phyloP scores from a whole-genome alignment of 2,329 filamentous ascomycete species.

The Cladosporium halotolerans region DNA sequence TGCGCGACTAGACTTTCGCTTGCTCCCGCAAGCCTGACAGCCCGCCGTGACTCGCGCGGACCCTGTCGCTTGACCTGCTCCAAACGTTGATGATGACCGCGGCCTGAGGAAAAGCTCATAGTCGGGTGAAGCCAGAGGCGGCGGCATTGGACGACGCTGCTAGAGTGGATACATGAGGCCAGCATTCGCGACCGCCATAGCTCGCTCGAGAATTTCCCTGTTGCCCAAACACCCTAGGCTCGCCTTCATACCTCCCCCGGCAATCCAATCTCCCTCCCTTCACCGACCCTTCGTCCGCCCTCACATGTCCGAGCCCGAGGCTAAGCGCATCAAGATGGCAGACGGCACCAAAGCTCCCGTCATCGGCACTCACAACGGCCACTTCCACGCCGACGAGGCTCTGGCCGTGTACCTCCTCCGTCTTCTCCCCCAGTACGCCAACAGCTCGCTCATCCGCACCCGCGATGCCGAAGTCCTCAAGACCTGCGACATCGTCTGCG shows the following conservation, averaged over 20 bases:
- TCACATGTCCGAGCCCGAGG: slow-evolving; percentile 28
- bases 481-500: slow-evolving; percentile 88
- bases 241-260: background rate
- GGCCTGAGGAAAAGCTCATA: background rate
- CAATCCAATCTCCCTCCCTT: background rate
- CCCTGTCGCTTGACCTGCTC: background rate
- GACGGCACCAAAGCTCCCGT: slow-evolving; percentile 34
- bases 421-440: slow-evolving; percentile 71
- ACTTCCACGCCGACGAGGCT: slow-evolving; percentile 98
- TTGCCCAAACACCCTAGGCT: slow-evolving; percentile 1
- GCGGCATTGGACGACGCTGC: background rate
- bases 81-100: background rate
- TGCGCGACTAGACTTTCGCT: background rate
- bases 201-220: slow-evolving; percentile 8
- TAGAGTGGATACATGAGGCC: slow-evolving; percentile 9
- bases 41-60: too few species aligned
- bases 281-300: background rate
- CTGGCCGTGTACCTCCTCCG: slow-evolving; percentile 95
- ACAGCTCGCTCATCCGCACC: slow-evolving; percentile 72
- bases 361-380: slow-evolving; percentile 94
- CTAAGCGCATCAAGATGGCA: slow-evolving; percentile 79
- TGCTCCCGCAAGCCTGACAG: background rate
- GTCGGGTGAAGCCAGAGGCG: background rate
- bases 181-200: slow-evolving; percentile 2
- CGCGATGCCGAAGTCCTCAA: slow-evolving; percentile 73